These are phyloP conservation scores for Nakaseomyces bracarensis DNA, from an alignment of 1,139 yeast genomes.

Conservation along the genomic window DNA sequence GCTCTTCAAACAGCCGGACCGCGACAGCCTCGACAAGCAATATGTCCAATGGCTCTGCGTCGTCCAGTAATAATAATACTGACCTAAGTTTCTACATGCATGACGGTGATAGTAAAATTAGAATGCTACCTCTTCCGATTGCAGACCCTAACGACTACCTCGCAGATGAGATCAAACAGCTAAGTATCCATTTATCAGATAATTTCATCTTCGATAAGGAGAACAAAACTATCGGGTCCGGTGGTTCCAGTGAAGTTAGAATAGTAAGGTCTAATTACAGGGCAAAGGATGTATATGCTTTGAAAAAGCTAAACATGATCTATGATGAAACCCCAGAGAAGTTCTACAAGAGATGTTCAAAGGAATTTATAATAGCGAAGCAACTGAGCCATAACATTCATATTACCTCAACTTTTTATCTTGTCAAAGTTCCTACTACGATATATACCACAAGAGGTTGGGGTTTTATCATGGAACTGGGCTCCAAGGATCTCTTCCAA, in stretches of 20 bases:
- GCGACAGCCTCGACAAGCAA: background rate
- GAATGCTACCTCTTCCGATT: conserved; percentile 55
- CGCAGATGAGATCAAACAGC: conserved; percentile 48
- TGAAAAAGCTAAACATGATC: conserved; percentile 58
- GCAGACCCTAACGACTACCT: conserved; percentile 59
- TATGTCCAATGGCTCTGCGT: conserved; percentile 3
- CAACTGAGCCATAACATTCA: conserved; percentile 45
- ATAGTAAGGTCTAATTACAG: conserved; percentile 38
- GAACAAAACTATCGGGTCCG: conserved; percentile 49
- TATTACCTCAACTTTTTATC: conserved; percentile 46
- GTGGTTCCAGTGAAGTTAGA: conserved; percentile 65
- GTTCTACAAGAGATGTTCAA: conserved; percentile 55
- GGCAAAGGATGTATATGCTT: conserved; percentile 40
- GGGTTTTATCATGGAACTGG: conserved; percentile 66
- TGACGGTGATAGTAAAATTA: conserved; percentile 34
- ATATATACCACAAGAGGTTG: conserved; percentile 54
- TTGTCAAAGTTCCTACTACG: conserved; percentile 51
- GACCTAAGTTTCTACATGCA: conserved; percentile 26
- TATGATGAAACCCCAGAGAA: conserved; percentile 55
- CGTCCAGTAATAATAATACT: conserved; percentile 11
- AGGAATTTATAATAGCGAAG: conserved; percentile 56
- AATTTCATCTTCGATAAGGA: conserved; percentile 46
- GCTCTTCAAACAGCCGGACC: conserved; percentile 6
- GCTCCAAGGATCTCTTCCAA: conserved; percentile 62
- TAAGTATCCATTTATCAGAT: conserved; percentile 46